Percentiles rank a stretch among this genome's conserved stretches.
Conservation (phyloP, 805 yeast genomes). For the Sugiyamaella valdiviana region DNA sequence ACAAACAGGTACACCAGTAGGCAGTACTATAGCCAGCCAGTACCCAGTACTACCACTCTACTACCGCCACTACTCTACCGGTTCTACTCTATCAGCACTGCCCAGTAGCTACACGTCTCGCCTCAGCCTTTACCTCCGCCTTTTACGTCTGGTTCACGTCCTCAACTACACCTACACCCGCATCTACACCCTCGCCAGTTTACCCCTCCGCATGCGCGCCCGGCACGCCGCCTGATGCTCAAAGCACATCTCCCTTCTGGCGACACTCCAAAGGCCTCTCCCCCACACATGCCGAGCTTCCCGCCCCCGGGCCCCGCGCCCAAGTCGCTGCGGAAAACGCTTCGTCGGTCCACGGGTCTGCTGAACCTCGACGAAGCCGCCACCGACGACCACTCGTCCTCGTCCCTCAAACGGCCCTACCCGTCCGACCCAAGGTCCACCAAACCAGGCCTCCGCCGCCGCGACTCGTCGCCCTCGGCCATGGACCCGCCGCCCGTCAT, state of each 20-base stretch:
- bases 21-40: too few species aligned
- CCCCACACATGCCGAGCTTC: neutral
- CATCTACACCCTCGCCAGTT: too few species aligned
- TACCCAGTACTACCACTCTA: too few species aligned
- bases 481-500: neutral
- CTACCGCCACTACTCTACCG: too few species aligned
- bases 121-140: too few species aligned
- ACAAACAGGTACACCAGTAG: too few species aligned
- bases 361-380: conserved; percentile 36
- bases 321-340: conserved; percentile 16
- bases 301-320: conserved; percentile 6
- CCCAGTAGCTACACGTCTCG: too few species aligned
- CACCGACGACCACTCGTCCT: conserved; percentile 13
- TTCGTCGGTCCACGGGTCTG: conserved; percentile 37
- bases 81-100: too few species aligned
- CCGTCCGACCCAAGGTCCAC: neutral
- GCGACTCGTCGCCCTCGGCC: neutral
- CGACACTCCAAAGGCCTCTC: neutral
- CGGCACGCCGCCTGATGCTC: neutral
- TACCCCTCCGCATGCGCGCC: too few species aligned
- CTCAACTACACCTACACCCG: too few species aligned
- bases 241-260: neutral
- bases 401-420: conserved; percentile 6
- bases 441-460: too few species aligned
- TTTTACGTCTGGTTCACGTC: too few species aligned